A percentile compares a stretch with the other conserved stretches of the same genome.
Evolutionary conservation across 768 basidiomycete species (phyloP).

Genomic region (Asterophora lycoperdoides): DNA sequence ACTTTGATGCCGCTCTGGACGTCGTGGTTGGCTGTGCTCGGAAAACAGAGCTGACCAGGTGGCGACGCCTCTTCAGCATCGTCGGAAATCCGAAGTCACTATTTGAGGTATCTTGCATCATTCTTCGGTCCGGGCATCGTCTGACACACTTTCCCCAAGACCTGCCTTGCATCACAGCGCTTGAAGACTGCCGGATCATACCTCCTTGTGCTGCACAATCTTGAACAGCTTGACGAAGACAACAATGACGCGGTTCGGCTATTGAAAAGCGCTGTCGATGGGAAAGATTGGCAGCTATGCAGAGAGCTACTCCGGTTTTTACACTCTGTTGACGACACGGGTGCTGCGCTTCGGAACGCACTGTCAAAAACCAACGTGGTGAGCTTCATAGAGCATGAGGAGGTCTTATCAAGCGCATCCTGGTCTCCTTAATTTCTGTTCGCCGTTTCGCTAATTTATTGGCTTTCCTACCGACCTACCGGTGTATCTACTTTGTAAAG

Average conservation of each 20-base stretch:
- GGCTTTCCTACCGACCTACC: neutral
- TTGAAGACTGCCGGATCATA: slow-evolving; percentile 91
- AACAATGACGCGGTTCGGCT: slow-evolving; percentile 79
- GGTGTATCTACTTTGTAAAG: neutral
- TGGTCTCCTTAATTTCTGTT: slow-evolving; percentile 5
- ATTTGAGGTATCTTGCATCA: slow-evolving; percentile 65
- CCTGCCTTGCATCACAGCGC: slow-evolving; percentile 65
- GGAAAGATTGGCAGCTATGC: slow-evolving; percentile 86
- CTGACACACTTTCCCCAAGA: slow-evolving; percentile 36
- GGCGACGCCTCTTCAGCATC: slow-evolving; percentile 83
- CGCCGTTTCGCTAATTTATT: neutral
- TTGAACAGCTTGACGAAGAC: slow-evolving; percentile 83
- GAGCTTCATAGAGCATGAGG: slow-evolving; percentile 14
- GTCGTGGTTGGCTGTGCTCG: slow-evolving; percentile 95
- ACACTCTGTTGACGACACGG: slow-evolving; percentile 87
- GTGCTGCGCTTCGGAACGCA: slow-evolving; percentile 61
- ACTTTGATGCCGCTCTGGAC: slow-evolving; percentile 87
- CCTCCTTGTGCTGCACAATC: slow-evolving; percentile 87
- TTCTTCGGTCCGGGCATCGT: neutral
- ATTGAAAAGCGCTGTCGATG: slow-evolving; percentile 68
- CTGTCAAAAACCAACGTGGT: slow-evolving; percentile 32
- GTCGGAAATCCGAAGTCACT: slow-evolving; percentile 88
- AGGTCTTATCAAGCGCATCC: slow-evolving; percentile 1
- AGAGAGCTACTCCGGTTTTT: slow-evolving; percentile 90
- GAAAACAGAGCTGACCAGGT: slow-evolving; percentile 91